Base-by-base conservation (phyloP, 768 basidiomycete genomes). In the Kwoniella sp. region DNA sequence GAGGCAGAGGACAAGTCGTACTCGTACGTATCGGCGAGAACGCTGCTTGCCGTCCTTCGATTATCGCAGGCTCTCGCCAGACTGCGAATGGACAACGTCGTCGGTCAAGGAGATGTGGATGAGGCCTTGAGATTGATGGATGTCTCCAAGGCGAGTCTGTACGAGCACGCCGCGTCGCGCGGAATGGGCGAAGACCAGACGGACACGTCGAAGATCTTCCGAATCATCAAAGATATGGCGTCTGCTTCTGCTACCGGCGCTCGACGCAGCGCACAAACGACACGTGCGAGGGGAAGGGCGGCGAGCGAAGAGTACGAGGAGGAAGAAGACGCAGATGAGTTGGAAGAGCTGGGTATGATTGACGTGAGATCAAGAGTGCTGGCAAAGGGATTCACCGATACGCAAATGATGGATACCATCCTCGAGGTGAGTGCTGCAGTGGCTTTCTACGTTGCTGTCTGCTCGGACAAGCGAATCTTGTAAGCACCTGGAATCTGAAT, bases 101-200 rank as follows among this genome's bases (percentile, higher is more conserved):
- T 98, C 45, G 88, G 88, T 55, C 87, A 88, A 61, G 85, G 86
- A 41, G 96, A 99, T 77, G 93, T 99, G 13, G 93, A 98, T 75
- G 96, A 98, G 82, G 96, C 96, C 1, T 84, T 99, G 67, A 88
- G 96, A 41, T 83, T 99, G 66, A 98, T 99, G 94, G 92, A 93
- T 65, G 92, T 91, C 72, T 92, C 90, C 82, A 99, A 98, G 81
- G 90, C 91, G 75, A 92, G 89, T 74, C 82, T 99, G 71, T 84
- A 87, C 60, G 80, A 81, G 55, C 72, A 79, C 65, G 55, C 56
- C 11, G 63, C 63, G n/a, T 41, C 91, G 94, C 51, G 91, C 92
- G 89, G 89, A 48, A 84, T 85, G 50, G 82, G 79, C 8, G 83
- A 83, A 29, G 95, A 99, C 77, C 86, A 87, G 69, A 92, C 93